Evolutionary conservation across 192 early-diverging fungal species (phyloP).

Genomic region (Dissophora ornata): DNA sequence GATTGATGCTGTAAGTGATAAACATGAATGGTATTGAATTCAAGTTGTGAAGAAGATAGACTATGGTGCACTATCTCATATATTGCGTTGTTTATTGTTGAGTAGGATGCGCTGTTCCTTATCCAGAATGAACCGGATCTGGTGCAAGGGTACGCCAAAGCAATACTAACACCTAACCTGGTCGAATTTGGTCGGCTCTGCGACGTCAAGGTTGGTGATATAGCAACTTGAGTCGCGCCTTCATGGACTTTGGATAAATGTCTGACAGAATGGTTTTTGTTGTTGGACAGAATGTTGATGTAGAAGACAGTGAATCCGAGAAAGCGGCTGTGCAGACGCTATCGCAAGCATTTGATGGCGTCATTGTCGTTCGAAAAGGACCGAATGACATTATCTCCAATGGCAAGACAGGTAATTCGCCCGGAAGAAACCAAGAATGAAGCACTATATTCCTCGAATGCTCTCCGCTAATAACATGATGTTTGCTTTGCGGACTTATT

Average conservation of each 20-base stretch:
- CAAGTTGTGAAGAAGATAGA: not conserved
- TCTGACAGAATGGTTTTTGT: not conserved
- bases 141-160: conserved; percentile 75
- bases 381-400: conserved; percentile 79
- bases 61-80: not conserved
- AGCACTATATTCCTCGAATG: no score
- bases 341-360: conserved; percentile 73
- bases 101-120: conserved; percentile 85
- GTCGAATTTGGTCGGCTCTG: conserved; percentile 87
- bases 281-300: conserved; percentile 26
- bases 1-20: conserved; percentile 83
- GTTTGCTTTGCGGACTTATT: not conserved
- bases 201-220: conserved; percentile 57
- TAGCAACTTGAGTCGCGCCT: not conserved
- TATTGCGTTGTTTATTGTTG: not conserved
- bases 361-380: conserved; percentile 88
- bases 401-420: conserved; percentile 70
- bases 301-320: conserved; percentile 27
- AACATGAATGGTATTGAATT: no score
- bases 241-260: not conserved
- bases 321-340: conserved; percentile 25
- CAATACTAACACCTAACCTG: conserved; percentile 89
- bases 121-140: conserved; percentile 77
- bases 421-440: no score
- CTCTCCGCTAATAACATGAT: no score